Evolutionary conservation across 2,329 filamentous ascomycete genomes (phyloP).

Genomic region (Triangularia setosa): DNA sequence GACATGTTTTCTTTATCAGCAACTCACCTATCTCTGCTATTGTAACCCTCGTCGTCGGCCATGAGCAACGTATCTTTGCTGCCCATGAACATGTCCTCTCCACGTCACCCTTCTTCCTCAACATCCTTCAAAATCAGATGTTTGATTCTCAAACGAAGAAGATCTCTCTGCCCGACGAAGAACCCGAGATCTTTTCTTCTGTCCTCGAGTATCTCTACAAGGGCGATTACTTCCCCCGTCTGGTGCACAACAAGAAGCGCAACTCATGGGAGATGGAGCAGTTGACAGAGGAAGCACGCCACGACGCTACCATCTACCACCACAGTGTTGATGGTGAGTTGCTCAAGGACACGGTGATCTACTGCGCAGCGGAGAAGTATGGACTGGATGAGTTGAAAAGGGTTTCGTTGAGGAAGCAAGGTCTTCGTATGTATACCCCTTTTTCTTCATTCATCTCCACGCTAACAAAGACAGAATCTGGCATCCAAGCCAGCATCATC

Average conservation of each 20-base stretch:
- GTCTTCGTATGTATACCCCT: conserved; percentile 57
- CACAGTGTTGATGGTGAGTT: conserved; percentile 62
- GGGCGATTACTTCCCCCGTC: conserved; percentile 83
- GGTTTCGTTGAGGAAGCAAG: conserved; percentile 82
- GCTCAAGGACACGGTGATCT: conserved; percentile 85
- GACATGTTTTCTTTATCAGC: conserved; percentile 33
- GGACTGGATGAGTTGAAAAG: conserved; percentile 80
- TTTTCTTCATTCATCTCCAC: neutral
- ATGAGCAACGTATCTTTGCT: conserved; percentile 80
- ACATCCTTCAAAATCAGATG: conserved; percentile 60
- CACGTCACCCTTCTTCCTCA: conserved; percentile 73
- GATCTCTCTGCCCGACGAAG: conserved; percentile 77
- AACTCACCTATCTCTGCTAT: conserved; percentile 59
- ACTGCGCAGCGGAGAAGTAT: conserved; percentile 84
- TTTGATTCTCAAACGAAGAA: conserved; percentile 61
- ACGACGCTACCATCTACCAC: conserved; percentile 67
- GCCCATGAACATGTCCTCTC: conserved; percentile 83
- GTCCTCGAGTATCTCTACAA: conserved; percentile 91
- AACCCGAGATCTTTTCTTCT: conserved; percentile 86
- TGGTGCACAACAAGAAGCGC: conserved; percentile 75
- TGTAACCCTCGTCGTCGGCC: conserved; percentile 76
- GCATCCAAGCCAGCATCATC: conserved; percentile 81
- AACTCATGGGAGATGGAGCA: conserved; percentile 81
- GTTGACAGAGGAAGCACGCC: conserved; percentile 27
- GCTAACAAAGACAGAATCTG: conserved; percentile 51